Evolutionary conservation across 2,329 filamentous ascomycete genomes (phyloP).

Genomic region (Aspergillus piperis): DNA sequence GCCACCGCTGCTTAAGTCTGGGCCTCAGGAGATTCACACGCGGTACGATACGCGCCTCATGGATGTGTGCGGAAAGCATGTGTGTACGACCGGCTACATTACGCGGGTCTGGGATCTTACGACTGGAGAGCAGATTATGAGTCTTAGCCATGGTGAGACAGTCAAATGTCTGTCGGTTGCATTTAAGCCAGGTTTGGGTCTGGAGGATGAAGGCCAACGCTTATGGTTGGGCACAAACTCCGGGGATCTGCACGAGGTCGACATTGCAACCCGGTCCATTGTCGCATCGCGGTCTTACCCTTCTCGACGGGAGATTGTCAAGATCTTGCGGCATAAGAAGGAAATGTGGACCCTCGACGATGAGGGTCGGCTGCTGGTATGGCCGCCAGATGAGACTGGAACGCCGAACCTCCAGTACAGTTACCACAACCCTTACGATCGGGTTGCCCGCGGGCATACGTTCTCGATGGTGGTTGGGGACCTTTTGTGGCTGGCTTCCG

Average conservation of each 20-base stretch:
- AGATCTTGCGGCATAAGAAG: slow-evolving; percentile 81
- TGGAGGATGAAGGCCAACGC: slow-evolving; percentile 76
- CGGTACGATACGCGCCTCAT: slow-evolving; percentile 86
- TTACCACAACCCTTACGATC: slow-evolving; percentile 68
- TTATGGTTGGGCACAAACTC: slow-evolving; percentile 89
- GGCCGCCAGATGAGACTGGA: slow-evolving; percentile 74
- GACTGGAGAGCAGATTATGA: slow-evolving; percentile 80
- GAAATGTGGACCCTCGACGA: slow-evolving; percentile 96
- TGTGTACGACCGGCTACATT: slow-evolving; percentile 82
- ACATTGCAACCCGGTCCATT: slow-evolving; percentile 72
- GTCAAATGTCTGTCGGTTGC: slow-evolving; percentile 76
- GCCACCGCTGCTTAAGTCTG: slow-evolving; percentile 72
- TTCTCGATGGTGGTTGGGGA: slow-evolving; percentile 87
- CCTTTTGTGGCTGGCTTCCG: slow-evolving; percentile 82
- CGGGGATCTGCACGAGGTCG: slow-evolving; percentile 87
- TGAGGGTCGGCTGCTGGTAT: slow-evolving; percentile 80
- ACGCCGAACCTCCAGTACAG: slow-evolving; percentile 72
- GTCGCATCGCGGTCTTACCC: slow-evolving; percentile 72
- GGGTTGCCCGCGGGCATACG: slow-evolving; percentile 76
- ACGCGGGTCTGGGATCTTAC: slow-evolving; percentile 86
- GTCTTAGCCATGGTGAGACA: slow-evolving; percentile 79
- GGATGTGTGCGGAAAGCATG: slow-evolving; percentile 82
- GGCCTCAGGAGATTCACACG: slow-evolving; percentile 73
- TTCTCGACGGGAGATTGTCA: slow-evolving; percentile 74
- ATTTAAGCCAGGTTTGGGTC: slow-evolving; percentile 79